Percentiles rank a stretch among this genome's conserved stretches.
phyloP scores from a whole-genome alignment of 2,329 filamentous ascomycete genomes.

The Monosporascus sp. region DNA sequence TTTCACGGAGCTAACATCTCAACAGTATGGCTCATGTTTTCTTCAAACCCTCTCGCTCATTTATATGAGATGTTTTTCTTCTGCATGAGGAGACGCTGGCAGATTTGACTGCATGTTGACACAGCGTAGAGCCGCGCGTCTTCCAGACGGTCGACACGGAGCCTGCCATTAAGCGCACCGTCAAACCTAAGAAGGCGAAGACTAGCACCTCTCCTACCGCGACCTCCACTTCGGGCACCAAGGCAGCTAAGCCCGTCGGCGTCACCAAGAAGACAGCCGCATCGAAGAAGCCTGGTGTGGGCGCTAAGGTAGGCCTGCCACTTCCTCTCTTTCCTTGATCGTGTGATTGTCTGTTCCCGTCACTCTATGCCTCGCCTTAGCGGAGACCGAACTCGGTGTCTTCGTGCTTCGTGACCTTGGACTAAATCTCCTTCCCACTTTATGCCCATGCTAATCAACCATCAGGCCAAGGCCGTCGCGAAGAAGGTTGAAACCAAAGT shows the following conservation, averaged over 20 bases:
- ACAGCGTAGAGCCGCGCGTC: conserved; percentile 39
- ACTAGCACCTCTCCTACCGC: conserved; percentile 8
- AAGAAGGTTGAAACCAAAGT: conserved; percentile 25
- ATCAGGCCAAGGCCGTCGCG: conserved; percentile 24
- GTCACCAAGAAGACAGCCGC: conserved; percentile 28
- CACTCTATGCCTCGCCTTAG: no score
- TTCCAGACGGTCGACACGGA: conserved; percentile 44
- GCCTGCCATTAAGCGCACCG: conserved; percentile 38
- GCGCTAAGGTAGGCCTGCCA: conserved; percentile 21
- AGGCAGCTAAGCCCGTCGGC: conserved; percentile 25
- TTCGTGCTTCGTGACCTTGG: no score
- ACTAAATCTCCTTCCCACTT: not conserved
- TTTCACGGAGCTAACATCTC: not conserved
- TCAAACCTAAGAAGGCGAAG: conserved; percentile 24
- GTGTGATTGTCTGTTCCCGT: not conserved
- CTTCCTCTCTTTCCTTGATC: not conserved
- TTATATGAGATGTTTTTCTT: not conserved
- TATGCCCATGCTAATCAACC: conserved; percentile 12
- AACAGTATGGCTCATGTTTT: not conserved
- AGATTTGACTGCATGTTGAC: not conserved
- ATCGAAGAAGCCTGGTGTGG: conserved; percentile 26
- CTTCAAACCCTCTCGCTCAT: not conserved
- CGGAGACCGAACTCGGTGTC: no score
- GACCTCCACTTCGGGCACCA: conserved; percentile 13
- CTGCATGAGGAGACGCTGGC: not conserved